Conservation (phyloP, 2,329 filamentous ascomycete genomes). For the Arthrobotrys sphaeroides region DNA sequence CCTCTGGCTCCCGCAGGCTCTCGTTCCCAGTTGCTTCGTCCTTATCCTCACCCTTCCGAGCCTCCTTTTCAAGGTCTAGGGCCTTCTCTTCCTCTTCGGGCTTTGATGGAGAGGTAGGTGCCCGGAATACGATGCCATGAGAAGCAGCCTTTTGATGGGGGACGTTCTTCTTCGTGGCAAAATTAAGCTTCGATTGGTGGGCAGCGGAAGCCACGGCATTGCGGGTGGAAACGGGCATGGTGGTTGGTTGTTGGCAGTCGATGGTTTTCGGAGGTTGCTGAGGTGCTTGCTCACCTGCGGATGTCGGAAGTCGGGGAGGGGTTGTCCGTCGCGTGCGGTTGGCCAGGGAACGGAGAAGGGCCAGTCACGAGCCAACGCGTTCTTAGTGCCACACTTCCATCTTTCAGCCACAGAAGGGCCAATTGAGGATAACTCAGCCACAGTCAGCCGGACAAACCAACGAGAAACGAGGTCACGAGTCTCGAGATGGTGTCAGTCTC, state of each 20-base stretch:
- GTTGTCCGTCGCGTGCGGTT: background rate
- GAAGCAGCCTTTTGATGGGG: constrained; percentile 56
- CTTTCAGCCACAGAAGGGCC: no score
- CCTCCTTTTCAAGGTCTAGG: constrained; percentile 48
- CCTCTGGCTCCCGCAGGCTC: constrained; percentile 60
- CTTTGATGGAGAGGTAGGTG: constrained; percentile 48
- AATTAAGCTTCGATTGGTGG: constrained; percentile 48
- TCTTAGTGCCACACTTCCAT: background rate
- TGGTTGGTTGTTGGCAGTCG: background rate
- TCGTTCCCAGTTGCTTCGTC: no score
- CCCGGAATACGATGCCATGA: constrained; percentile 9
- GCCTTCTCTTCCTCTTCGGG: background rate
- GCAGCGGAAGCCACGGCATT: constrained; percentile 17
- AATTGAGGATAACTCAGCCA: no score
- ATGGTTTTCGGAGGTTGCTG: background rate
- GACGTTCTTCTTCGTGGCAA: constrained; percentile 30
- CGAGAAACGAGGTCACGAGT: no score
- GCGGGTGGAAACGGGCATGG: constrained; percentile 45
- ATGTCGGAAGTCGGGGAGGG: background rate
- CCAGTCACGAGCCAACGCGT: background rate
- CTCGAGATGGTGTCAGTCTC: no score
- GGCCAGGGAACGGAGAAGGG: constrained; percentile 19
- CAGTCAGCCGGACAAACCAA: background rate
- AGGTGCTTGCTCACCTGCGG: background rate
- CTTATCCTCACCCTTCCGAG: constrained; percentile 58